Conservation (phyloP, 164 flowering plant genomes). For the Chimonanthus salicifolius region DNA sequence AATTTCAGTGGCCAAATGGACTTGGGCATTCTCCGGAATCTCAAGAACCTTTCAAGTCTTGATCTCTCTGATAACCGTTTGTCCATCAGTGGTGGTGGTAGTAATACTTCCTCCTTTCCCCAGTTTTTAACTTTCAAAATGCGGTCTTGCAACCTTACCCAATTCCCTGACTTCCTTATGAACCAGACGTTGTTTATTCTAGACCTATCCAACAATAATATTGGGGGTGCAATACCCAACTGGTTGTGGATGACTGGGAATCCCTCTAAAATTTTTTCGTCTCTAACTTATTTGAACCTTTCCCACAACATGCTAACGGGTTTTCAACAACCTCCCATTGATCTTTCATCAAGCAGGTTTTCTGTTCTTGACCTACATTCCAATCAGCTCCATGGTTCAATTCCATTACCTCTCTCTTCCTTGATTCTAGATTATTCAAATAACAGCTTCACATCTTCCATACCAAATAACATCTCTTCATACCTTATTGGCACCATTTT, state of each 20-base stretch:
- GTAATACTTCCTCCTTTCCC: not conserved
- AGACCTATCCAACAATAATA: slow-evolving; percentile 22
- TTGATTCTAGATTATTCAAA: slow-evolving; percentile 40
- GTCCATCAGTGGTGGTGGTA: not conserved
- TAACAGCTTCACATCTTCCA: slow-evolving; percentile 28
- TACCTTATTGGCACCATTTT: slow-evolving; percentile 5
- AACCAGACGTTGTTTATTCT: not conserved
- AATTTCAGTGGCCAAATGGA: not conserved
- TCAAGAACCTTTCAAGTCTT: not conserved
- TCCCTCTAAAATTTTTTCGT: not conserved
- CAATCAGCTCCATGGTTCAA: slow-evolving; percentile 34
- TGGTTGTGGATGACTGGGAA: slow-evolving; percentile 31
- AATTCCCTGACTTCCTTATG: not conserved
- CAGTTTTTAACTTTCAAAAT: not conserved
- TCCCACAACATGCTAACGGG: slow-evolving; percentile 28
- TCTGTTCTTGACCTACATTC: slow-evolving; percentile 29
- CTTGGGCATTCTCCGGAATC: not conserved
- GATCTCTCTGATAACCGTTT: not conserved
- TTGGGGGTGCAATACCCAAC: slow-evolving; percentile 32
- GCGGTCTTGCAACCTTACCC: not conserved
- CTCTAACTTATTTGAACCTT: slow-evolving; percentile 25
- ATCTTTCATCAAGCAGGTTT: not conserved
- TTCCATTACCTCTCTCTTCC: slow-evolving; percentile 20
- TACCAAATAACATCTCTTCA: slow-evolving; percentile 24
- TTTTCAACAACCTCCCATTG: slow-evolving; percentile 11